Base-by-base conservation (phyloP, 73 alveolate species). In the Symbiodinium natans region DNA sequence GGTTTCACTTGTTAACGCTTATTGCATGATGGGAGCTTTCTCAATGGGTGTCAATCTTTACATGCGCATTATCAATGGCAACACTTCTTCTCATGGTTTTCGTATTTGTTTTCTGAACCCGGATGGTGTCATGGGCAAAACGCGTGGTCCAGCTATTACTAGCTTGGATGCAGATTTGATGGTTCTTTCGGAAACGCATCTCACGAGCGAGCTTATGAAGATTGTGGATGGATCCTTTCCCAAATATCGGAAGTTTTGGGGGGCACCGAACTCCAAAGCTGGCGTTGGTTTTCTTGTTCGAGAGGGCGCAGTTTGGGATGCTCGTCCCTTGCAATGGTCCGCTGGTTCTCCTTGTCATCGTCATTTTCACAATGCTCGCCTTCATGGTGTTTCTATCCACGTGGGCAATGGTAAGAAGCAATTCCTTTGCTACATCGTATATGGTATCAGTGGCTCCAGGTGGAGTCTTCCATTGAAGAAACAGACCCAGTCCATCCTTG, bases 221-320 rank as follows among this genome's bases (percentile, higher is more conserved):
- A 0, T 43, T 6, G 42, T 31, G 13, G 48, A 43, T 2, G 34
- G 34, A 5, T 27, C 71, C 46, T 84, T 84, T 43, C 74, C 93
- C 15, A 73, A 73, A 25, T 84, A 42, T 40, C 33, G n/a, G 1
- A 1, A 3, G 1, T 43, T 29, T 46, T 84, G 93, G 93, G 93
- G 93, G 1, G 46, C 93, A 7, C 77, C 15, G 2, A 27, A 3
- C 9, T 74, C 77, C 34, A 84, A 84, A 43, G 42, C 21, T 3
- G 93, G 93, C n/a, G 93, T 84, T 27, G 93, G 93, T 4, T 42
- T 84, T 27, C 33, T 84, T 2, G 48, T 43, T 31, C 29, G 52
- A 23, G 48, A 39, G 4, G 34, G 36, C 3, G 1, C 77, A 36
- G 52, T 84, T 17, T 84, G 93, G 93, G 77, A 43, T 43, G 48